Conservation (phyloP, 331 rosid genomes). For the Ulmus americana region DNA sequence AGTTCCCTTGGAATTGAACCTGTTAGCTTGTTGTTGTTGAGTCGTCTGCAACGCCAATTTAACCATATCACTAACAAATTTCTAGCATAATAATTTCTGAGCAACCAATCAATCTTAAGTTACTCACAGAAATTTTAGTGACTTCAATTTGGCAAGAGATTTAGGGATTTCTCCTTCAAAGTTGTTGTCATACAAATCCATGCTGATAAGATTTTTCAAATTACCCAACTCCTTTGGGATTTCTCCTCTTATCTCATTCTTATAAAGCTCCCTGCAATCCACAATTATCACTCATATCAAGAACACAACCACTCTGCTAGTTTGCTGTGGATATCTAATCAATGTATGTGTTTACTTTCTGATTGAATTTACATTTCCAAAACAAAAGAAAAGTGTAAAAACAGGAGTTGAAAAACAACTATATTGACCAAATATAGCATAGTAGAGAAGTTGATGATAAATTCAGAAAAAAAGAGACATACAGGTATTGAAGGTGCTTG, state of each 20-base stretch:
- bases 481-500: slow-evolving; percentile 76
- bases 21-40: slow-evolving; percentile 67
- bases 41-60: slow-evolving; percentile 40
- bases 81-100: not conserved
- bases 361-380: not conserved
- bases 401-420: slow-evolving; percentile 4
- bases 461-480: slow-evolving; percentile 21
- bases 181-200: slow-evolving; percentile 83
- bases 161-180: slow-evolving; percentile 72
- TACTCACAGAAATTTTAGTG: slow-evolving; percentile 80
- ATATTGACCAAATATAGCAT: not conserved
- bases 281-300: slow-evolving; percentile 19
- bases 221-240: slow-evolving; percentile 75
- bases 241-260: slow-evolving; percentile 60
- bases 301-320: not conserved
- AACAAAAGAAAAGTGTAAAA: not conserved
- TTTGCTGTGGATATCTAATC: not conserved
- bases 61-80: slow-evolving; percentile 19
- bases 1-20: slow-evolving; percentile 93
- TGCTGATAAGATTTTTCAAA: slow-evolving; percentile 61
- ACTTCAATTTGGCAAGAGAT: slow-evolving; percentile 72
- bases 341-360: not conserved
- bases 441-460: not conserved
- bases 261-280: slow-evolving; percentile 76
- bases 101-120: slow-evolving; percentile 12